Evolutionary conservation across 106 monocot genomes (phyloP).

Genomic region (Acorus gramineus): DNA sequence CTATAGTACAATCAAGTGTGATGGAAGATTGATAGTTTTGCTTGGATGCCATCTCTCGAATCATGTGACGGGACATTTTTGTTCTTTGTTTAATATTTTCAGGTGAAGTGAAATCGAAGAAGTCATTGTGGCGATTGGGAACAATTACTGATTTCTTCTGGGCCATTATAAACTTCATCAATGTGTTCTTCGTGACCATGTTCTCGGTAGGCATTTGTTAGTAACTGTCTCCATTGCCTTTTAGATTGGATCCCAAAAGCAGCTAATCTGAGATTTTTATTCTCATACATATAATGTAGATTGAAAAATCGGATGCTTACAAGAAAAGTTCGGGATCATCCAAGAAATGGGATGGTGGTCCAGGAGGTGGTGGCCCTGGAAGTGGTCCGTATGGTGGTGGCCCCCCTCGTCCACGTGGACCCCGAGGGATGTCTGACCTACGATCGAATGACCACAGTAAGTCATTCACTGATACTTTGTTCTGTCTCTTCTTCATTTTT

Average conservation of each 20-base stretch:
- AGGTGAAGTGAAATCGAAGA: constrained; percentile 77
- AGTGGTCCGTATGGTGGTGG: constrained; percentile 42
- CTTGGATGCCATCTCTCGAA: too few species aligned
- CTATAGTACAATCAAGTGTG: too few species aligned
- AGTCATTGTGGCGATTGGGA: constrained; percentile 69
- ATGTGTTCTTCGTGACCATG: constrained; percentile 70
- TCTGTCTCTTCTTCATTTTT: not conserved
- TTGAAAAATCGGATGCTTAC: constrained; percentile 62
- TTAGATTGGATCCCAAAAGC: too few species aligned
- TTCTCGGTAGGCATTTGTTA: constrained; percentile 51
- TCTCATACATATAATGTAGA: constrained; percentile 20
- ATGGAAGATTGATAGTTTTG: too few species aligned
- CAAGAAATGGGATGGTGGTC: constrained; percentile 90
- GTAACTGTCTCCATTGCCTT: too few species aligned
- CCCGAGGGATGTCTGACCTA: constrained; percentile 55
- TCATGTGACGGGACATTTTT: too few species aligned
- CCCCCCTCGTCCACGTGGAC: constrained; percentile 32
- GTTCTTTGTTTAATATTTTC: not conserved
- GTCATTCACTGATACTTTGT: not conserved
- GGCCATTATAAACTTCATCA: constrained; percentile 47
- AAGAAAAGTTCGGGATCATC: constrained; percentile 50
- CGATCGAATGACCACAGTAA: constrained; percentile 82
- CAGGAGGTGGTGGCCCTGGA: constrained; percentile 35
- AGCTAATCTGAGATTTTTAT: not conserved
- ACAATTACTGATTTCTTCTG: constrained; percentile 65